phyloP scores from a whole-genome alignment of 1,284 basidiomycete genomes.

The Somion occarium region DNA sequence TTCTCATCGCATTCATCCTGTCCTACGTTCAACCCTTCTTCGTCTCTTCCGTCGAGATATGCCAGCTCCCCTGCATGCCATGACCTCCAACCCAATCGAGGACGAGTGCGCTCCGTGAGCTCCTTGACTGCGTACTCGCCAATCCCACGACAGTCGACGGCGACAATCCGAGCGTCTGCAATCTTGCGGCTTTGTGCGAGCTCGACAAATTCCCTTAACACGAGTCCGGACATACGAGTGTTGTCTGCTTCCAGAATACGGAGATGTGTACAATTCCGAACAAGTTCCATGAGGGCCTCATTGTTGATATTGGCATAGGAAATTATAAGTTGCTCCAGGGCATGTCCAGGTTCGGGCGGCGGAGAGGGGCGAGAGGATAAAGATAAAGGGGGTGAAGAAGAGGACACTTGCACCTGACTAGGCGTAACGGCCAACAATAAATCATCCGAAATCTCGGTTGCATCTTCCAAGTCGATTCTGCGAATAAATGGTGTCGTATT shows the following conservation, averaged over 20 bases:
- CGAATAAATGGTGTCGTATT: slow-evolving; percentile 66
- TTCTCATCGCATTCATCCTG: slow-evolving; percentile 52
- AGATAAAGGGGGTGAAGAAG: background rate
- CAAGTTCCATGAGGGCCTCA: slow-evolving; percentile 58
- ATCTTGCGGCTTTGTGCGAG: slow-evolving; percentile 45
- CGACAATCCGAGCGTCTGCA: slow-evolving; percentile 51
- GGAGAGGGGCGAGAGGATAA: background rate
- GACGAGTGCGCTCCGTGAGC: slow-evolving; percentile 49
- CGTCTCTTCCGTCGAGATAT: slow-evolving; percentile 65
- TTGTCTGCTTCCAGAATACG: slow-evolving; percentile 72
- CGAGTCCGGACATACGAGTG: slow-evolving; percentile 61
- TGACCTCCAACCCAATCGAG: slow-evolving; percentile 67
- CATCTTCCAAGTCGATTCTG: slow-evolving; percentile 83
- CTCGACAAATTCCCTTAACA: slow-evolving; percentile 67
- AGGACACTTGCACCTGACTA: slow-evolving; percentile 6
- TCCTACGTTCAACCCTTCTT: slow-evolving; percentile 44
- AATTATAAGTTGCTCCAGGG: slow-evolving; percentile 69
- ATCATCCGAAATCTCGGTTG: slow-evolving; percentile 68
- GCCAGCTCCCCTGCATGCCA: slow-evolving; percentile 61
- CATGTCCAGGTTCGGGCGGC: slow-evolving; percentile 45
- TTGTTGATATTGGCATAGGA: slow-evolving; percentile 70
- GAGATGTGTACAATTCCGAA: slow-evolving; percentile 60
- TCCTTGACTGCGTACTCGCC: slow-evolving; percentile 60
- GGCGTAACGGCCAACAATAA: slow-evolving; percentile 69
- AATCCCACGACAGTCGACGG: slow-evolving; percentile 74